Percentiles rank a stretch among this genome's conserved stretches.
Conservation (phyloP, 805 yeast species). For the Lipomyces oligophaga region DNA sequence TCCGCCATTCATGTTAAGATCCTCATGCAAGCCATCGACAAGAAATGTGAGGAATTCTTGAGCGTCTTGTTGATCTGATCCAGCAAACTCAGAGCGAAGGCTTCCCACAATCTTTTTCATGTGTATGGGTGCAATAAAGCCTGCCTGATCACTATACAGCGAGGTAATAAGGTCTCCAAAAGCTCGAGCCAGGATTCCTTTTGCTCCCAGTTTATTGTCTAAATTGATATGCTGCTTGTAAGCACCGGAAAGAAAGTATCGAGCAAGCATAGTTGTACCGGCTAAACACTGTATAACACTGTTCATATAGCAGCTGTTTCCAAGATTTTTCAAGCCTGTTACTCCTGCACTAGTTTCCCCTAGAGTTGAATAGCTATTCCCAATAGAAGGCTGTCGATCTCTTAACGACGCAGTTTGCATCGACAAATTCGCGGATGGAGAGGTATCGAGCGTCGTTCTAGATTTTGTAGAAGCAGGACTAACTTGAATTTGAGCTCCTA, state of each 20-base stretch:
- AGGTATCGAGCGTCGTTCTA: constrained; percentile 9
- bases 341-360: constrained; percentile 34
- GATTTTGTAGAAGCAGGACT: constrained; percentile 7
- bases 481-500: too few relatives aligned
- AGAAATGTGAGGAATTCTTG: constrained; percentile 74
- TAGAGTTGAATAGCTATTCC: constrained; percentile 16
- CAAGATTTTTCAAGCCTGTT: constrained; percentile 75
- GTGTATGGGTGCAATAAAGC: constrained; percentile 54
- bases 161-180: constrained; percentile 57
- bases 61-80: constrained; percentile 77
- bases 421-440: constrained; percentile 3
- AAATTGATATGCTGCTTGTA: constrained; percentile 68
- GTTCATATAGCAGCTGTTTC: constrained; percentile 92
- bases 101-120: constrained; percentile 69
- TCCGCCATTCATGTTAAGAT: constrained; percentile 63
- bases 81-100: constrained; percentile 59
- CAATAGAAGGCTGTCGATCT: constrained; percentile 18
- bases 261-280: constrained; percentile 63
- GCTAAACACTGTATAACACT: constrained; percentile 81
- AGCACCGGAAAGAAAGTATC: constrained; percentile 56
- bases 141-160: constrained; percentile 49
- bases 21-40: constrained; percentile 77
- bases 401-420: constrained; percentile 3
- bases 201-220: constrained; percentile 70
- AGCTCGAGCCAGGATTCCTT: constrained; percentile 68